Percentiles rank a stretch among this genome's conserved stretches.
Evolutionary conservation across 257 asterid species (phyloP).

Genomic region (Datura wrightii): DNA sequence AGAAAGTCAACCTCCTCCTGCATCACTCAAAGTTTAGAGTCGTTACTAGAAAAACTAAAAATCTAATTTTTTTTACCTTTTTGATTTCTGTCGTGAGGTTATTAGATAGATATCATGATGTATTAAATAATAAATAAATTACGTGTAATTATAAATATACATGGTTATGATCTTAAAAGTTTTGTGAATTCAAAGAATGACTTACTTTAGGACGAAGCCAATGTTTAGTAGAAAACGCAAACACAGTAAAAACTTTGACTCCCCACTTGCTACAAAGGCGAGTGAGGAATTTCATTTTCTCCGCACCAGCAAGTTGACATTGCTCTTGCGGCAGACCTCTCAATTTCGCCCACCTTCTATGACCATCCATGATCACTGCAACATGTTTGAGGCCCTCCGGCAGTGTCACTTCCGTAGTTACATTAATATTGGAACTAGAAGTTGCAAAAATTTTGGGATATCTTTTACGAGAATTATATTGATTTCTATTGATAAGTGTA

Average conservation of each 20-base stretch:
- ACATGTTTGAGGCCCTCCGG: conserved; percentile 31
- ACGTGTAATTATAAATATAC: too few species aligned
- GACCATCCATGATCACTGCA: conserved; percentile 42
- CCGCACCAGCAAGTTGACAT: conserved; percentile 29
- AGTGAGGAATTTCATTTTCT: background rate
- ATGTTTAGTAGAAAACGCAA: conserved; percentile 41
- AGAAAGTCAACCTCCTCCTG: conserved; percentile 30
- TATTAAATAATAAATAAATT: too few species aligned
- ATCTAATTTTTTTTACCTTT: background rate
- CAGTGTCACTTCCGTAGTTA: background rate
- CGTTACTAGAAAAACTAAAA: too few species aligned
- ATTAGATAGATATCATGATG: too few species aligned
- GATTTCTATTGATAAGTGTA: too few species aligned
- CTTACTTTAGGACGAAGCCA: conserved; percentile 30
- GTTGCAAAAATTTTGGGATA: too few species aligned
- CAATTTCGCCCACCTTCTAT: conserved; percentile 41
- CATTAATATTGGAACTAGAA: background rate
- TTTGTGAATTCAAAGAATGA: conserved; percentile 21
- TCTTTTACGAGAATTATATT: too few species aligned
- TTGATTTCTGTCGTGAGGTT: too few species aligned
- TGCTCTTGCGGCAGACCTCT: background rate
- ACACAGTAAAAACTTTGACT: conserved; percentile 34
- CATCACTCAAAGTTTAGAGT: conserved; percentile 18
- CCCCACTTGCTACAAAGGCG: conserved; percentile 34
- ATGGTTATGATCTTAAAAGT: too few species aligned